A percentile compares a stretch with the other conserved stretches of the same genome.
Conservation (phyloP, 768 basidiomycete genomes). For the Chiua virens region DNA sequence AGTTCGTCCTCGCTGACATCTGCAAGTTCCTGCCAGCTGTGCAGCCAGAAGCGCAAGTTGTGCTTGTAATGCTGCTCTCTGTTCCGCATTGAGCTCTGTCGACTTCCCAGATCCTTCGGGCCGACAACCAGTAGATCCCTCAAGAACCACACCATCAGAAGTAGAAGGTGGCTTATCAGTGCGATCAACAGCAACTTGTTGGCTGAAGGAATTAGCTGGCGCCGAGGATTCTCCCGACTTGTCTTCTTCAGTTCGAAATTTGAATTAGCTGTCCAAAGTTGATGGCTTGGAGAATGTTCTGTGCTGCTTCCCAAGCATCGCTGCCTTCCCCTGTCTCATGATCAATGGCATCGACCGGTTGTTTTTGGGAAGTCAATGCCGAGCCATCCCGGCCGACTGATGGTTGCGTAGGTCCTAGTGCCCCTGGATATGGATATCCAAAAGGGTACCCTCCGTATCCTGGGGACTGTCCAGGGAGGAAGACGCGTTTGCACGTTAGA, state of each 20-base stretch:
- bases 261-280: slow-evolving; percentile 62
- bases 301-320: slow-evolving; percentile 76
- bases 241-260: slow-evolving; percentile 31
- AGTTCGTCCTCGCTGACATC: slow-evolving; percentile 38
- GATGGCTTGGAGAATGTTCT: slow-evolving; percentile 75
- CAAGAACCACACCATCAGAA: not conserved
- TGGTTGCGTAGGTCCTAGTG: slow-evolving; percentile 7
- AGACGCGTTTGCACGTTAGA: slow-evolving; percentile 38
- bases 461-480: slow-evolving; percentile 30
- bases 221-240: slow-evolving; percentile 10
- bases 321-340: slow-evolving; percentile 43
- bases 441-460: slow-evolving; percentile 42
- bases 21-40: slow-evolving; percentile 67
- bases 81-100: slow-evolving; percentile 37
- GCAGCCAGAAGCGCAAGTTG: slow-evolving; percentile 72
- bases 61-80: slow-evolving; percentile 69
- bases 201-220: slow-evolving; percentile 1
- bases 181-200: not conserved
- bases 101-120: slow-evolving; percentile 8
- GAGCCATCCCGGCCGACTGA: slow-evolving; percentile 1
- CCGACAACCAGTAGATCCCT: slow-evolving; percentile 4
- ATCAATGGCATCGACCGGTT: slow-evolving; percentile 7
- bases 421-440: slow-evolving; percentile 35
- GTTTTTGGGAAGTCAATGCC: slow-evolving; percentile 14
- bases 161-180: slow-evolving; percentile 4